These are phyloP conservation scores for Mucor irregularis DNA, from an alignment of 371 early-diverging fungal genomes.

Conservation along the genomic window DNA sequence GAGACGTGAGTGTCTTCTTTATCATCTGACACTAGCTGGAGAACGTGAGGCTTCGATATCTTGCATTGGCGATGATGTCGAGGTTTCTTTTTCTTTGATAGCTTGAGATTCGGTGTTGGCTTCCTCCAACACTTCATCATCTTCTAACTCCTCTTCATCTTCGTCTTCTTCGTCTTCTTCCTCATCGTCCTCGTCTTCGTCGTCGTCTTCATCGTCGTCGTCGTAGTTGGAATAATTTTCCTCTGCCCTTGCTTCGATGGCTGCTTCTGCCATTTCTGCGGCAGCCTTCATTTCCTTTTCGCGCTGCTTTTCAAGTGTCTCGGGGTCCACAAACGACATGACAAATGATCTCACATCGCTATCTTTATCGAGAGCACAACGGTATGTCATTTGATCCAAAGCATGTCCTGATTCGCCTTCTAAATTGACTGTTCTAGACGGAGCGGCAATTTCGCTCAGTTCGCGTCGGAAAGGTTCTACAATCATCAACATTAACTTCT, in stretches of 20 bases:
- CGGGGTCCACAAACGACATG: conserved; percentile 20
- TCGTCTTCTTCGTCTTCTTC: conserved; percentile 3
- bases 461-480: conserved; percentile 24
- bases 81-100: too few species aligned
- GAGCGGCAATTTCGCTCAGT: conserved; percentile 22
- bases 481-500: too few species aligned
- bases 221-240: conserved; percentile 1
- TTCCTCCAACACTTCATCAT: background rate
- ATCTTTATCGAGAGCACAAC: conserved; percentile 30
- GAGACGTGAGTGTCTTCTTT: too few species aligned
- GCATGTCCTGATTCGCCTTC: conserved; percentile 20
- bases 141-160: conserved; percentile 1
- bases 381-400: conserved; percentile 25
- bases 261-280: conserved; percentile 4
- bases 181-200: background rate
- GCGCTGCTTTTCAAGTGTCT: conserved; percentile 22
- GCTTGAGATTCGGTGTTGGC: background rate
- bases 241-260: background rate
- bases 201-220: conserved; percentile 1
- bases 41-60: background rate
- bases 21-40: background rate
- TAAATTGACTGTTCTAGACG: conserved; percentile 16
- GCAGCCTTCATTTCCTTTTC: conserved; percentile 15
- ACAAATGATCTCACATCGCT: conserved; percentile 34
- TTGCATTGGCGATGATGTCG: background rate